A percentile compares a stretch with the other conserved stretches of the same genome.
Conservation (phyloP, 2,329 filamentous ascomycete species). For the Elsinoe fawcettii region DNA sequence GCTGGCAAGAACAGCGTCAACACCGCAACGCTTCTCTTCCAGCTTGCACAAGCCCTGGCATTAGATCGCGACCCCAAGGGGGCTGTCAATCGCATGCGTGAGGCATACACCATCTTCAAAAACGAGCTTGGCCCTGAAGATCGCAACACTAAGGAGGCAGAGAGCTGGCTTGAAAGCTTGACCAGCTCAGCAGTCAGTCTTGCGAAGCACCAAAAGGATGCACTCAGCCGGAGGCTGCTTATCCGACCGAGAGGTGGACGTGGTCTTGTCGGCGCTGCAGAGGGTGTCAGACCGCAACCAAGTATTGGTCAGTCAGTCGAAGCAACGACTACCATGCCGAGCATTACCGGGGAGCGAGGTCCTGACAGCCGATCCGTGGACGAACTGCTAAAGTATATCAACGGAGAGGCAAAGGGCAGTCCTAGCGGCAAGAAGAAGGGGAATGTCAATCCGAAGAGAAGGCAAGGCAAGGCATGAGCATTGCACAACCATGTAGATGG, state of each 20-base stretch:
- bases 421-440: constrained; percentile 39
- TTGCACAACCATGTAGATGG: constrained; percentile 1
- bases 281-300: constrained; percentile 54
- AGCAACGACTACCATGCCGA: not conserved
- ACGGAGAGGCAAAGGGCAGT: constrained; percentile 50
- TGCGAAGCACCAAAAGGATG: constrained; percentile 85
- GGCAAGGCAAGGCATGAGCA: constrained; percentile 16
- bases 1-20: constrained; percentile 87
- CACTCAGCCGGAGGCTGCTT: constrained; percentile 53
- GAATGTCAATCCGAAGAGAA: constrained; percentile 37
- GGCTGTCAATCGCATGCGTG: constrained; percentile 87
- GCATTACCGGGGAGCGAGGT: constrained; percentile 17
- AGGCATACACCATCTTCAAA: constrained; percentile 94
- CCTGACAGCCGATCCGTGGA: constrained; percentile 69
- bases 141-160: constrained; percentile 96
- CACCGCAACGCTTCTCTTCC: constrained; percentile 90
- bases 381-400: constrained; percentile 89
- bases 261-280: constrained; percentile 33
- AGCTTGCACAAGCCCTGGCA: constrained; percentile 89
- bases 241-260: constrained; percentile 33
- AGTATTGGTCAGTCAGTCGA: constrained; percentile 48
- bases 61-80: constrained; percentile 92
- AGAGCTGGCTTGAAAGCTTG: constrained; percentile 91
- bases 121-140: constrained; percentile 78
- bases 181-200: constrained; percentile 92